phyloP scores from a whole-genome alignment of 2,329 filamentous ascomycete species.

The Colletotrichum chrysophilum region DNA sequence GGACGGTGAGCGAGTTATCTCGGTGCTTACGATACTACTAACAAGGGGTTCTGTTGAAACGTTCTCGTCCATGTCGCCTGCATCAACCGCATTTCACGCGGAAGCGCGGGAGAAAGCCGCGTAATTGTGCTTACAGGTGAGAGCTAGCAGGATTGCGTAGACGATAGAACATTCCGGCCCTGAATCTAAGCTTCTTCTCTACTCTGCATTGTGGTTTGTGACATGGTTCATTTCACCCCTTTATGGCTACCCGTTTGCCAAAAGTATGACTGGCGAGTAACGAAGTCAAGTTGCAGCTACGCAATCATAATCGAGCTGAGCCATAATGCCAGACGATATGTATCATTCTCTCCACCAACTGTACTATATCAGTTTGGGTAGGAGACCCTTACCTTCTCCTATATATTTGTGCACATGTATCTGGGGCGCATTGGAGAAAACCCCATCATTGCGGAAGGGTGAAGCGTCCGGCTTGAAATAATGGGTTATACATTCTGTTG shows the following conservation, averaged over 20 bases:
- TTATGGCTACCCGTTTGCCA: background rate
- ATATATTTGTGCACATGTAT: background rate
- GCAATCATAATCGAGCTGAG: background rate
- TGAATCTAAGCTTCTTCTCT: background rate
- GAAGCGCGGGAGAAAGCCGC: background rate
- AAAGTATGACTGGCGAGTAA: background rate
- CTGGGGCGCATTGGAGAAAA: background rate
- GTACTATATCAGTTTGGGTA: background rate
- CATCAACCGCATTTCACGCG: background rate
- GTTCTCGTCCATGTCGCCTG: background rate
- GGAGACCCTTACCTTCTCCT: background rate
- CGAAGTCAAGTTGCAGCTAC: background rate
- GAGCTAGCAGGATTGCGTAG: background rate
- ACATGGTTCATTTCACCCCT: background rate
- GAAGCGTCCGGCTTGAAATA: background rate
- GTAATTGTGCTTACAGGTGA: background rate
- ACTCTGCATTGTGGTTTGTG: background rate
- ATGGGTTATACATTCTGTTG: background rate
- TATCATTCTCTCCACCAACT: background rate
- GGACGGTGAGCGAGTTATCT: background rate
- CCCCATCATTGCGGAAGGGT: background rate
- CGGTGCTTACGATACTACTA: background rate
- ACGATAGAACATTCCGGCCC: background rate
- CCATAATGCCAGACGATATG: background rate
- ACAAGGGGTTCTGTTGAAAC: background rate